Evolutionary conservation across 2,329 filamentous ascomycete genomes (phyloP).

Genomic region (Aphanocladium album): DNA sequence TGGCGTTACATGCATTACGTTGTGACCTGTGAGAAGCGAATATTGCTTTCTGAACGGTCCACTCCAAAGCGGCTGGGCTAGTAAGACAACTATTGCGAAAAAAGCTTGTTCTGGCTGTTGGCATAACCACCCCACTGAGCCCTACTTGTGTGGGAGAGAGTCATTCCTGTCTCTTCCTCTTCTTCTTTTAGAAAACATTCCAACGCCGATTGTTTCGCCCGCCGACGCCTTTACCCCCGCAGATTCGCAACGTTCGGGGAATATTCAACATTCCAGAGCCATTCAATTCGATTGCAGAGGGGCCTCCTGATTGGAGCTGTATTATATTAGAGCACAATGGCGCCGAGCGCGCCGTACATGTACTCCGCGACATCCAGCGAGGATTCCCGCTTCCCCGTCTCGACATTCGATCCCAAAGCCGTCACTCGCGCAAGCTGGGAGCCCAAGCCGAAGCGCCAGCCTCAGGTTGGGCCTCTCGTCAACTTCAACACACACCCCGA

Average conservation of each 20-base stretch:
- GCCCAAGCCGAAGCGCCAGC: constrained; percentile 55
- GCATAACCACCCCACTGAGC: neutral
- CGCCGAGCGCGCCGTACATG: constrained; percentile 56
- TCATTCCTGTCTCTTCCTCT: neutral
- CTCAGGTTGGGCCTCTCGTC: constrained; percentile 70
- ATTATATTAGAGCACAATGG: neutral
- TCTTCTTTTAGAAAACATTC: neutral
- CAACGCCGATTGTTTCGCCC: neutral
- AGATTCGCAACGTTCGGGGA: neutral
- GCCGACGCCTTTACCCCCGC: neutral
- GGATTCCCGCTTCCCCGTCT: constrained; percentile 49
- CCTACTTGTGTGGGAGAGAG: neutral
- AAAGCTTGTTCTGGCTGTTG: neutral
- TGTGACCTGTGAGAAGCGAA: neutral
- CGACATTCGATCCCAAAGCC: constrained; percentile 79
- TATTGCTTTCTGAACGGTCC: neutral
- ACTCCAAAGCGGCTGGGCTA: neutral
- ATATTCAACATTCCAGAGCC: neutral
- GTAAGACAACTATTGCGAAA: neutral
- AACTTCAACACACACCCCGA: constrained; percentile 85
- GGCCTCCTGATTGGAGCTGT: neutral
- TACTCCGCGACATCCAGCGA: constrained; percentile 52
- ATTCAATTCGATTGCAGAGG: neutral
- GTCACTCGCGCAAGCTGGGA: constrained; percentile 74
- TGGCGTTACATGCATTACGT: neutral